Conservation (phyloP, 805 yeast genomes). For the Nematodospora valgi region DNA sequence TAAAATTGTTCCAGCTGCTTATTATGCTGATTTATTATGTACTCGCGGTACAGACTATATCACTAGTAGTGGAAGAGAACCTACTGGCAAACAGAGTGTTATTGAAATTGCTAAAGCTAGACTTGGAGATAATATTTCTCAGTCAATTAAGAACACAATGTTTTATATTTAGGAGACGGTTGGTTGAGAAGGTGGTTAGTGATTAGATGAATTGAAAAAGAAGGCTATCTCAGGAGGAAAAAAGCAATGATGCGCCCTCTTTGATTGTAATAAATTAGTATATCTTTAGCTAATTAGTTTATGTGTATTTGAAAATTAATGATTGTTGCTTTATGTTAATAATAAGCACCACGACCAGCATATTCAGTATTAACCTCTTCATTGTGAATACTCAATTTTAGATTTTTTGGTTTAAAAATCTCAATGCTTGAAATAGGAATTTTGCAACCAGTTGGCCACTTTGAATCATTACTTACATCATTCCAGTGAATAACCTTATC, state of each 20-base stretch:
- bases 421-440: constrained; percentile 30
- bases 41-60: constrained; percentile 10
- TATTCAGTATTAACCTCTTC: constrained; percentile 2
- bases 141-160: constrained; percentile 8
- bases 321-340: constrained; percentile 5
- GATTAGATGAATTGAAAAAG: too few relatives aligned
- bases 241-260: too few relatives aligned
- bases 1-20: constrained; percentile 11
- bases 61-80: constrained; percentile 6
- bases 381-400: neutral
- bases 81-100: neutral
- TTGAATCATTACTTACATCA: constrained; percentile 34
- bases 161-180: constrained; percentile 9
- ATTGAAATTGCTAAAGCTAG: constrained; percentile 7
- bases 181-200: too few relatives aligned
- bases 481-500: constrained; percentile 34
- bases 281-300: too few relatives aligned
- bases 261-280: too few relatives aligned
- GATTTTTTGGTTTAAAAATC: constrained; percentile 20
- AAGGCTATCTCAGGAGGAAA: too few relatives aligned
- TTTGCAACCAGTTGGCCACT: constrained; percentile 40
- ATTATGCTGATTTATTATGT: constrained; percentile 10
- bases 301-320: too few relatives aligned
- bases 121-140: constrained; percentile 6
- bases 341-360: constrained; percentile 11